Evolutionary conservation across 163 green algal genomes (phyloP), one percentile per base, ranked within the genome.

Genomic region (Scenedesmus sp.): DNA sequence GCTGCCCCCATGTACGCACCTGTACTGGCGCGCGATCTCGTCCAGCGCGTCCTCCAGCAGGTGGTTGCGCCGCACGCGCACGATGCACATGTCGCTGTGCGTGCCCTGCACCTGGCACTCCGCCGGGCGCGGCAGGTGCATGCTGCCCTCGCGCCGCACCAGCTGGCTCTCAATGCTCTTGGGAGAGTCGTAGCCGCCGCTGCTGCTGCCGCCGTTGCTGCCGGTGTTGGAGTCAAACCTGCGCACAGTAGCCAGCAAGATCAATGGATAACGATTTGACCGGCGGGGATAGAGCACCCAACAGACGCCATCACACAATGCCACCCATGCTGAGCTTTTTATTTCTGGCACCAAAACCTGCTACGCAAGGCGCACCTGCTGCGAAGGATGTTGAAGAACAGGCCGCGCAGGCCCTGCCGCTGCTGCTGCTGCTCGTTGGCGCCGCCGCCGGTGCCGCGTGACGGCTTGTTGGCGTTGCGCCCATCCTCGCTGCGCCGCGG

Each of bases 11-110:
- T 15, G 5, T 79, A 18, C 54, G 1, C 23, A 92, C 89, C 87
- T 89, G 81, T 95, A 93, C 94, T 99, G 97, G 46, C 98, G 93
- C 3, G 95, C 95, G 59, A 99, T 97, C 95, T 99, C 98, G 86
- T 97, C 95, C 84, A 99, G 92, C 0, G 97, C 97, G 88, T 99
- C 98, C 93, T 98, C 95, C 86, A 99, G 89, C 64, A 99, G 94
- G 95, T 98, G 97, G 82, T 96, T 97, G 79, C 98, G 95, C 12
- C 98, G 94, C 82, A 99, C 96, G 52, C 98, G 93, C 66, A 99
- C 66, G 89, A 99, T 99, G 95, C 98, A 99, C 96, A 98, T 98
- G 95, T 99, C 98, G 59, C 88, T 92, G 82, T 92, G 88, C 2
- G 88, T 89, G 62, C 88, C 88, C 15, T 96, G 96, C 93, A 99